A percentile compares a stretch with the other conserved stretches of the same genome.
Conservation (phyloP, 2,329 filamentous ascomycete genomes). For the Claviceps africana region DNA sequence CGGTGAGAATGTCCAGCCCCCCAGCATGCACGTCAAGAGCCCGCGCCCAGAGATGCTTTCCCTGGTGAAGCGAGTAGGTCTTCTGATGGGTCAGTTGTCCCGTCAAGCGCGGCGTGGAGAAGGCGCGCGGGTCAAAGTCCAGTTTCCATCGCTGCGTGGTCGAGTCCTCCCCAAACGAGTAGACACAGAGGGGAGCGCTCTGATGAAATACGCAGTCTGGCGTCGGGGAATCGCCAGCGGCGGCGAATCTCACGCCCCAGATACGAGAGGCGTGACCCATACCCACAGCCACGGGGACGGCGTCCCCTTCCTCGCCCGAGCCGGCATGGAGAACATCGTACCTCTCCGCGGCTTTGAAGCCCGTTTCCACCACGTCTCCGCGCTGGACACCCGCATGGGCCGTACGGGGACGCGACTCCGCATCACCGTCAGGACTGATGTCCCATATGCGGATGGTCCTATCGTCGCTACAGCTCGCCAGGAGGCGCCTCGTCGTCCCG, state of each 20-base stretch:
- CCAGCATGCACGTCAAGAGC: conserved; percentile 24
- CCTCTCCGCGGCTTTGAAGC: conserved; percentile 34
- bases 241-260: conserved; percentile 62
- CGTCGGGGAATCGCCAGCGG: conserved; percentile 15
- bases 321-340: conserved; percentile 11
- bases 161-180: conserved; percentile 78
- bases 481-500: conserved; percentile 38
- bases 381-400: neutral
- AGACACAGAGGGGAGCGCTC: conserved; percentile 23
- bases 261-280: conserved; percentile 87
- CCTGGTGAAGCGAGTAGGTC: conserved; percentile 53
- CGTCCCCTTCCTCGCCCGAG: conserved; percentile 5
- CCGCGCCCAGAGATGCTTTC: conserved; percentile 84
- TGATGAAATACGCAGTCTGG: conserved; percentile 2
- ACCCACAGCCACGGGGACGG: conserved; percentile 47
- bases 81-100: conserved; percentile 35
- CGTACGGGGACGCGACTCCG: neutral
- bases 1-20: conserved; percentile 46
- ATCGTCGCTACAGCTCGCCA: conserved; percentile 91
- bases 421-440: conserved; percentile 38
- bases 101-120: neutral
- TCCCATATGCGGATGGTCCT: conserved; percentile 83
- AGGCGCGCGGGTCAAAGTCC: neutral
- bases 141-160: conserved; percentile 56
- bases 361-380: conserved; percentile 32